Conservation (phyloP, 352 stramenopile species). For the Pythium brachiatum region DNA sequence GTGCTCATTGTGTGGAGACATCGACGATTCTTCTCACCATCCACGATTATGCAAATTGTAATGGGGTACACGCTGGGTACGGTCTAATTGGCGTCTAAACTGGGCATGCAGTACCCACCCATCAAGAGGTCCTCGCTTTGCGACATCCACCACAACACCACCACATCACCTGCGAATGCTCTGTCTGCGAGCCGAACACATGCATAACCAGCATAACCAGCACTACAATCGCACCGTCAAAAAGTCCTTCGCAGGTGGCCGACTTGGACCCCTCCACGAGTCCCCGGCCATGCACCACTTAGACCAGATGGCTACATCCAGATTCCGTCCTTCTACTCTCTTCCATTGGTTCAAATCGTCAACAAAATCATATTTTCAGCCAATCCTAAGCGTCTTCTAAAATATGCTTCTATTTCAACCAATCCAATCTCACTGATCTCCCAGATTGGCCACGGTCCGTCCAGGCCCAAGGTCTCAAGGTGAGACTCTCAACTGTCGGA, state of each 20-base stretch:
- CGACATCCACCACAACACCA: not conserved
- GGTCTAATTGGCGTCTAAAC: not conserved
- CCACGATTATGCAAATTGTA: not conserved
- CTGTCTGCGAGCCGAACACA: not conserved
- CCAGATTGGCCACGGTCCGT: slow-evolving; percentile 1
- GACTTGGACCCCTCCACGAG: not conserved
- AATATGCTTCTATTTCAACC: not conserved
- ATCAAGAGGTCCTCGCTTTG: not conserved
- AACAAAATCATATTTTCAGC: not conserved
- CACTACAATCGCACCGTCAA: no score
- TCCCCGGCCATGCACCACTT: not conserved
- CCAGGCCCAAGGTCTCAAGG: not conserved
- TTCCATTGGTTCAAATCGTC: not conserved
- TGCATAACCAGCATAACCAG: not conserved
- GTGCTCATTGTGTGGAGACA: not conserved
- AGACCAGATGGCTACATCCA: slow-evolving; percentile 2
- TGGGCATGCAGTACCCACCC: not conserved
- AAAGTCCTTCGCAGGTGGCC: not conserved
- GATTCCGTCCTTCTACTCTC: not conserved
- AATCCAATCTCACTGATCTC: not conserved
- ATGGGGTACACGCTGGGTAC: not conserved
- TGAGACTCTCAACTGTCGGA: slow-evolving; percentile 6
- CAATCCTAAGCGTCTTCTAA: not conserved
- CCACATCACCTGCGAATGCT: not conserved
- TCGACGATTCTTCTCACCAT: not conserved